Evolutionary conservation across 306 rosid species (phyloP).

Genomic region (Fragaria nilgerrensis): DNA sequence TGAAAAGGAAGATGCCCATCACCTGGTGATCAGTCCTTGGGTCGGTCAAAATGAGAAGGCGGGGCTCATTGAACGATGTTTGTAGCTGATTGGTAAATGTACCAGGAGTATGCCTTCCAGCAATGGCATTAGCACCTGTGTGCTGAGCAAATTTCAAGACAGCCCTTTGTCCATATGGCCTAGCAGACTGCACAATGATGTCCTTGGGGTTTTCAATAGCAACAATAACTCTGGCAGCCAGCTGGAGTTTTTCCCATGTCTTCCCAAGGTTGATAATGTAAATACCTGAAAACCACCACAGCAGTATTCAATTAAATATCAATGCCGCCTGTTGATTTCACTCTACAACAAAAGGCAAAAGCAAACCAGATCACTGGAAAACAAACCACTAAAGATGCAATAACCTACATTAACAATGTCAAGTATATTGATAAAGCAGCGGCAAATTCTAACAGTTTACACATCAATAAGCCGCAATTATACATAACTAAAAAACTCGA

Average conservation of each 20-base stretch:
- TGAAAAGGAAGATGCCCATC: neutral
- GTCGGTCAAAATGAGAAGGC: conserved; percentile 83
- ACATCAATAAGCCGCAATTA: neutral
- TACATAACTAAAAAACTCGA: neutral
- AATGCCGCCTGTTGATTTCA: neutral
- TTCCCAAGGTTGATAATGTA: conserved; percentile 78
- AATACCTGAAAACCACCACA: conserved; percentile 43
- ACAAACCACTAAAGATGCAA: neutral
- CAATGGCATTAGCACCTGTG: conserved; percentile 80
- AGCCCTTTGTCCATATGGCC: conserved; percentile 86
- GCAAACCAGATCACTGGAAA: neutral
- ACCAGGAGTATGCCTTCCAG: conserved; percentile 90
- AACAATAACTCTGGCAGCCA: conserved; percentile 86
- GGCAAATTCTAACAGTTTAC: neutral
- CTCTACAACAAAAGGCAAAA: neutral
- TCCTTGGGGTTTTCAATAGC: conserved; percentile 83
- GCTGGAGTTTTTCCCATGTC: conserved; percentile 76
- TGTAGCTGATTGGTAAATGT: conserved; percentile 89
- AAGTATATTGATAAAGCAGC: neutral
- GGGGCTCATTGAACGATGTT: conserved; percentile 82
- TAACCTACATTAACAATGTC: neutral
- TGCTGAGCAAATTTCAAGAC: conserved; percentile 78
- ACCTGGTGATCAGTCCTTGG: conserved; percentile 98
- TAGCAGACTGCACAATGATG: conserved; percentile 68
- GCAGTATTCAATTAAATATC: neutral